Percentiles rank a stretch among this genome's conserved stretches.
Evolutionary conservation across 2,329 filamentous ascomycete genomes (phyloP).

Genomic region (Furcasterigmium furcatum): DNA sequence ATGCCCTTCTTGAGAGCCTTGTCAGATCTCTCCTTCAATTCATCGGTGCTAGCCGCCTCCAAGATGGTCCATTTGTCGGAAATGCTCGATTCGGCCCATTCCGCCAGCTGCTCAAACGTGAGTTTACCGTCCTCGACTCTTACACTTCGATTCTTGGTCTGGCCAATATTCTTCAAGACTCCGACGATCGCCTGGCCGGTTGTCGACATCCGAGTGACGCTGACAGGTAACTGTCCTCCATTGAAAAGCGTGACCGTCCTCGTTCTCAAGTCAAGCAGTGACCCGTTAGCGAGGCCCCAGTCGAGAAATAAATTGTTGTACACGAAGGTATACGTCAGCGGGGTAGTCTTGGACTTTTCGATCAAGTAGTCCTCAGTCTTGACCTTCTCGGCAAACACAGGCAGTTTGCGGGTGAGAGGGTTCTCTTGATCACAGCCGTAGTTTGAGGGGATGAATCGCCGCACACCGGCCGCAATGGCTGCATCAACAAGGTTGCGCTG

Average conservation of each 20-base stretch:
- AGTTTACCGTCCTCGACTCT: too few relatives aligned
- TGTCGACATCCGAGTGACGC: background rate
- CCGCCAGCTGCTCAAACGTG: too few relatives aligned
- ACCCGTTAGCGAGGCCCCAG: constrained; percentile 37
- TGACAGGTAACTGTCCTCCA: background rate
- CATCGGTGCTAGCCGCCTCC: too few relatives aligned
- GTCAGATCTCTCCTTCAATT: too few relatives aligned
- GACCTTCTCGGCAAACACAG: constrained; percentile 50
- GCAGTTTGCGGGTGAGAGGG: constrained; percentile 34
- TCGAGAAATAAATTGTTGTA: constrained; percentile 57
- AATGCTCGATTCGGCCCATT: too few relatives aligned
- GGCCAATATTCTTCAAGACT: too few relatives aligned
- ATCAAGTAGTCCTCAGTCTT: constrained; percentile 33
- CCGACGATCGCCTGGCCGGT: background rate
- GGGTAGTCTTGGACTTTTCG: constrained; percentile 31
- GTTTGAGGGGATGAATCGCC: constrained; percentile 60
- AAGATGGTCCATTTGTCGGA: too few relatives aligned
- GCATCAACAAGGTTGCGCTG: constrained; percentile 41
- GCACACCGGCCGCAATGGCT: constrained; percentile 53
- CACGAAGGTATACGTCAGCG: constrained; percentile 53
- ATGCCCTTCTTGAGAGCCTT: too few relatives aligned
- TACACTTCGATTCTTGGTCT: too few relatives aligned
- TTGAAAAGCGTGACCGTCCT: background rate
- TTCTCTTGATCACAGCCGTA: constrained; percentile 59
- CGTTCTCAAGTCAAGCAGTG: background rate